These are phyloP conservation scores for Fusarium nurragi DNA, from an alignment of 2,329 filamentous ascomycete genomes.

Conservation along the genomic window DNA sequence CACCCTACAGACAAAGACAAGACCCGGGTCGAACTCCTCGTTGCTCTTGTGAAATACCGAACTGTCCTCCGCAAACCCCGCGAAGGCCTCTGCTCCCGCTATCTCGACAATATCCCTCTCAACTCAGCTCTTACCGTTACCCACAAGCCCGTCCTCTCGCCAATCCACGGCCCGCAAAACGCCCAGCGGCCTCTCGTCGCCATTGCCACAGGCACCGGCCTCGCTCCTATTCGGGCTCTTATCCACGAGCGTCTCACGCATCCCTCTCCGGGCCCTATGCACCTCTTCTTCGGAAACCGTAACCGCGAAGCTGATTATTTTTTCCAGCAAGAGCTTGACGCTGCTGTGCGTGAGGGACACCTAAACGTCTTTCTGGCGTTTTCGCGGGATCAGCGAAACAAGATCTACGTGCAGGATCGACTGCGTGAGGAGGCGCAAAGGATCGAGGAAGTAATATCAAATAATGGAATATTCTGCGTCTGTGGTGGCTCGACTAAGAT, in stretches of 20 bases:
- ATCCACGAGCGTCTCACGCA: conserved; percentile 73
- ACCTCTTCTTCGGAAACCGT: conserved; percentile 87
- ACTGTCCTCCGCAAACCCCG: conserved; percentile 86
- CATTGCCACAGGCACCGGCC: conserved; percentile 85
- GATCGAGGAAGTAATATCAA: conserved; percentile 49
- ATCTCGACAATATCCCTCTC: conserved; percentile 72
- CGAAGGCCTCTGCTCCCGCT: conserved; percentile 89
- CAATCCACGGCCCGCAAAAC: conserved; percentile 52
- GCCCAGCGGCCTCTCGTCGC: conserved; percentile 71
- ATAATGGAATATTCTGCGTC: conserved; percentile 59
- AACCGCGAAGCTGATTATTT: conserved; percentile 81
- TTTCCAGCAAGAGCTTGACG: conserved; percentile 79
- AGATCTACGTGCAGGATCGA: conserved; percentile 66
- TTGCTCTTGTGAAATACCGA: conserved; percentile 90
- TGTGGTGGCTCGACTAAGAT: conserved; percentile 68
- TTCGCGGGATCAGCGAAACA: conserved; percentile 58
- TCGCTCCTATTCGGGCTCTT: conserved; percentile 84
- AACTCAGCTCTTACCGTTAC: conserved; percentile 69
- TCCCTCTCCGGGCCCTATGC: conserved; percentile 49
- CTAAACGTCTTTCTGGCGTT: conserved; percentile 57
- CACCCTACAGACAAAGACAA: conserved; percentile 37
- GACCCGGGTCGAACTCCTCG: conserved; percentile 74
- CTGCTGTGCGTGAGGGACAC: conserved; percentile 26
- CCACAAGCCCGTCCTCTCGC: conserved; percentile 59
- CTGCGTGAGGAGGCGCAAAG: conserved; percentile 55